Percentiles rank a stretch among this genome's conserved stretches.
phyloP scores from a whole-genome alignment of 2,329 filamentous ascomycete genomes.

The Celoporthe dispersa region DNA sequence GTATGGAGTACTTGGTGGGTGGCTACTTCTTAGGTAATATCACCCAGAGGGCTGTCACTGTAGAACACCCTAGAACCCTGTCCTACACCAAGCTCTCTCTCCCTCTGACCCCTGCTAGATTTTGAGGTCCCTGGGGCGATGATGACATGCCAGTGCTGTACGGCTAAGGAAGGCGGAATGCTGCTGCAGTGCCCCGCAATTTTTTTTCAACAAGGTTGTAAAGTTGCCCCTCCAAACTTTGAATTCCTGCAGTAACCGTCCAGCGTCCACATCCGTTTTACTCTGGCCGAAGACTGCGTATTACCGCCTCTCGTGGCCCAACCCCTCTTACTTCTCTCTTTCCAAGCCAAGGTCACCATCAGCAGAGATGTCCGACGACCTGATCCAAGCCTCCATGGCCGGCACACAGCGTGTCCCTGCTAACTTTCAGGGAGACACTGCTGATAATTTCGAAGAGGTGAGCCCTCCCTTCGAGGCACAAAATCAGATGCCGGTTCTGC shows the following conservation, averaged over 20 bases:
- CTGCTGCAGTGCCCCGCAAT: conserved; percentile 11
- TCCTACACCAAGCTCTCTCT: neutral
- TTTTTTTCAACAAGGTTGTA: neutral
- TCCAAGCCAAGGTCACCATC: neutral
- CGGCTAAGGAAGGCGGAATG: neutral
- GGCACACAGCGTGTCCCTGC: conserved; percentile 47
- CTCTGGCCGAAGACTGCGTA: neutral
- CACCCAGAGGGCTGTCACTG: neutral
- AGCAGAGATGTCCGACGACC: conserved; percentile 23
- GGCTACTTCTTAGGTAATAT: neutral
- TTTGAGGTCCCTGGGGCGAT: neutral
- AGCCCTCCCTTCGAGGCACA: conserved; percentile 37
- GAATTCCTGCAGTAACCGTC: neutral
- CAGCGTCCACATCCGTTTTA: neutral
- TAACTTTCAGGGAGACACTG: conserved; percentile 63
- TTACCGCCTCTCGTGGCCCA: neutral
- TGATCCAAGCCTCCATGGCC: conserved; percentile 32
- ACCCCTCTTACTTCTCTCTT: neutral
- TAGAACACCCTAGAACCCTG: neutral
- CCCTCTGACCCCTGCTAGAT: neutral
- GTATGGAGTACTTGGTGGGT: neutral
- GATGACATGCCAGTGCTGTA: neutral
- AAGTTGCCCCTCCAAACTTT: conserved; percentile 20
- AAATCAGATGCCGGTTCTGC: neutral
- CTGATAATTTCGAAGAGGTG: conserved; percentile 60